These are phyloP conservation scores for Suillus decipiens DNA, from an alignment of 768 basidiomycete species.

Conservation along the genomic window DNA sequence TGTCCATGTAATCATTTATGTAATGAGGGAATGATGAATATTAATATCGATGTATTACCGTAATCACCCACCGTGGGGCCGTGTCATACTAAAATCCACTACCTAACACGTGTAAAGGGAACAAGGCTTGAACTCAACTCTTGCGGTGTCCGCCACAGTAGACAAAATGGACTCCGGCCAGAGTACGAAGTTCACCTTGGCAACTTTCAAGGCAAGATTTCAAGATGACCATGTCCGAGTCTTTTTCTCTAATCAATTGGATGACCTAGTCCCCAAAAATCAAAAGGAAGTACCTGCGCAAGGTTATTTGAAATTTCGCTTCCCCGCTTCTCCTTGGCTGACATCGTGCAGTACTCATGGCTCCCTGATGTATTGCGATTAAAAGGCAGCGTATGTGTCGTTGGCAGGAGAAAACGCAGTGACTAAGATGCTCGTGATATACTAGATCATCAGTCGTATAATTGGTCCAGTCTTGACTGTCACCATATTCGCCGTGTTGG, in stretches of 20 bases:
- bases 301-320: constrained; percentile 33
- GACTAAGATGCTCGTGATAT: constrained; percentile 9
- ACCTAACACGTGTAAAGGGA: not conserved
- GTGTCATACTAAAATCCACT: too few species aligned
- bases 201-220: constrained; percentile 29
- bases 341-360: constrained; percentile 71
- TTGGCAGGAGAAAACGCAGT: constrained; percentile 12
- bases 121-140: not conserved
- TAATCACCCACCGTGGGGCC: not conserved
- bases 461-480: constrained; percentile 84
- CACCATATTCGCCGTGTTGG: constrained; percentile 66
- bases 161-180: constrained; percentile 27
- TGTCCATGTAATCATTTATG: too few species aligned
- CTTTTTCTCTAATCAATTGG: not conserved
- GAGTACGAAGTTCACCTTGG: constrained; percentile 18
- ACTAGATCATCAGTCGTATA: constrained; percentile 68
- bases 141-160: not conserved
- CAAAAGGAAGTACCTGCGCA: constrained; percentile 54
- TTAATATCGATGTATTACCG: not conserved
- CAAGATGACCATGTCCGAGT: not conserved
- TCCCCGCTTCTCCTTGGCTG: not conserved
- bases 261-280: constrained; percentile 43
- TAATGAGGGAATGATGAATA: not conserved
- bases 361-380: constrained; percentile 83
- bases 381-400: constrained; percentile 71